phyloP scores from a whole-genome alignment of 2,329 filamentous ascomycete species.

The Colletotrichum ledebouriae region DNA sequence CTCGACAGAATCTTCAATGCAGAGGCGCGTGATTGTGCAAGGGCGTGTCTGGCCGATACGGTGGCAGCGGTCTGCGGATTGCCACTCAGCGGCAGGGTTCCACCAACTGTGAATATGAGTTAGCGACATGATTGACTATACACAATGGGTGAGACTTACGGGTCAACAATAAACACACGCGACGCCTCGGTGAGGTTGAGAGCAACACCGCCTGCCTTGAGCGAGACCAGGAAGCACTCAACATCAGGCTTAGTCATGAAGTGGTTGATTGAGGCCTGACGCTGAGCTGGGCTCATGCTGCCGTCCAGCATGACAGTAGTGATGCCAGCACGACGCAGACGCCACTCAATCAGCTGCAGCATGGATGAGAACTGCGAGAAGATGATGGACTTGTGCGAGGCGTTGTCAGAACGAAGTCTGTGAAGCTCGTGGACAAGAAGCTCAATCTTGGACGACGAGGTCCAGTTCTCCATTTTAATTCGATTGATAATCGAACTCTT shows the following conservation, averaged over 20 bases:
- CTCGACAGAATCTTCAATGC: slow-evolving; percentile 97
- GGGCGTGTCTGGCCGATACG: slow-evolving; percentile 95
- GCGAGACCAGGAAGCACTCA: slow-evolving; percentile 94
- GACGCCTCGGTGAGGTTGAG: slow-evolving; percentile 96
- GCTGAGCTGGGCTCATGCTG: slow-evolving; percentile 94
- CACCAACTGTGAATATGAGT: slow-evolving; percentile 78
- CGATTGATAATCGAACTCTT: slow-evolving; percentile 98
- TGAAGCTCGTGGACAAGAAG: slow-evolving; percentile 95
- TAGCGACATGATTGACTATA: slow-evolving; percentile 34
- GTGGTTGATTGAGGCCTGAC: slow-evolving; percentile 92
- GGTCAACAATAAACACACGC: slow-evolving; percentile 95
- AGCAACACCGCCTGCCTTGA: slow-evolving; percentile 96
- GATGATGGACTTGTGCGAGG: slow-evolving; percentile 95
- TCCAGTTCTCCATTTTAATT: slow-evolving; percentile 99
- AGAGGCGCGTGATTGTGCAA: slow-evolving; percentile 93
- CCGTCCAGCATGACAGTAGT: slow-evolving; percentile 98
- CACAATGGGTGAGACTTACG: slow-evolving; percentile 69
- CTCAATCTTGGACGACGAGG: slow-evolving; percentile 97
- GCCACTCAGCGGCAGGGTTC: slow-evolving; percentile 99
- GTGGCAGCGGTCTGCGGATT: slow-evolving; percentile 93
- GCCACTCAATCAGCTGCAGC: slow-evolving; percentile 97
- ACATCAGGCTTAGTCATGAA: slow-evolving; percentile 97
- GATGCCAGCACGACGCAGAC: slow-evolving; percentile 94
- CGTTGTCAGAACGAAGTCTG: slow-evolving; percentile 90
- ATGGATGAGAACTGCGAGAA: slow-evolving; percentile 98